A percentile compares a stretch with the other conserved stretches of the same genome.
Evolutionary conservation across 2,329 filamentous ascomycete species (phyloP).

Genomic region (Aspergillus brasiliensis): DNA sequence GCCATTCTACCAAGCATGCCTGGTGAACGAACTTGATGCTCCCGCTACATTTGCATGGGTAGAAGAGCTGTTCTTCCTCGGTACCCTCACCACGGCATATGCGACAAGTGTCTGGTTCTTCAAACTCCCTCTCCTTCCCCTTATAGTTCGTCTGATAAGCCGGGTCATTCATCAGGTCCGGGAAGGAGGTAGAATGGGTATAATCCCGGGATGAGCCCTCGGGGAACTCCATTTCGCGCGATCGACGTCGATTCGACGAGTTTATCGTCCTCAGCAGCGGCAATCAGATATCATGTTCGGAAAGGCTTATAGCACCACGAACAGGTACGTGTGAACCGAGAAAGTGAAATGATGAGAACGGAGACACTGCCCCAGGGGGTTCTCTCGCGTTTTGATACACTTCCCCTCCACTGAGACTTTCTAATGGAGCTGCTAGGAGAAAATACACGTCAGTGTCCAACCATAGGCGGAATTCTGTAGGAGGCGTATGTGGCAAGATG

Average conservation of each 20-base stretch:
- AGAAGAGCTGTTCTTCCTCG: slow-evolving; percentile 82
- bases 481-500: background rate
- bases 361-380: background rate
- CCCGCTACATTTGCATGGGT: slow-evolving; percentile 97
- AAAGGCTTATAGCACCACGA: background rate
- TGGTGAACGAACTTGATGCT: slow-evolving; percentile 99
- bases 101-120: slow-evolving; percentile 82
- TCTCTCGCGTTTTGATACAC: background rate
- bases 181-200: slow-evolving; percentile 28
- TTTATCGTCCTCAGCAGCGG: slow-evolving; percentile 21
- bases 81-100: slow-evolving; percentile 93
- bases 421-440: background rate
- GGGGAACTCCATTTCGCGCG: slow-evolving; percentile 31
- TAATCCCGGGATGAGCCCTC: slow-evolving; percentile 24
- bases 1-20: slow-evolving; percentile 97
- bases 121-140: slow-evolving; percentile 39
- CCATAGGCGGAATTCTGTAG: background rate
- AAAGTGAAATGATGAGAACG: background rate
- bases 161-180: slow-evolving; percentile 62
- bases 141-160: slow-evolving; percentile 48
- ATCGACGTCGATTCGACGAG: slow-evolving; percentile 20
- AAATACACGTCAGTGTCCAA: background rate
- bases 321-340: background rate
- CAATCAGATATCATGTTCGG: slow-evolving; percentile 29
- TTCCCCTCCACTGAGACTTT: background rate